Conservation (phyloP, 2,329 filamentous ascomycete species). For the Grosmannia huntii region DNA sequence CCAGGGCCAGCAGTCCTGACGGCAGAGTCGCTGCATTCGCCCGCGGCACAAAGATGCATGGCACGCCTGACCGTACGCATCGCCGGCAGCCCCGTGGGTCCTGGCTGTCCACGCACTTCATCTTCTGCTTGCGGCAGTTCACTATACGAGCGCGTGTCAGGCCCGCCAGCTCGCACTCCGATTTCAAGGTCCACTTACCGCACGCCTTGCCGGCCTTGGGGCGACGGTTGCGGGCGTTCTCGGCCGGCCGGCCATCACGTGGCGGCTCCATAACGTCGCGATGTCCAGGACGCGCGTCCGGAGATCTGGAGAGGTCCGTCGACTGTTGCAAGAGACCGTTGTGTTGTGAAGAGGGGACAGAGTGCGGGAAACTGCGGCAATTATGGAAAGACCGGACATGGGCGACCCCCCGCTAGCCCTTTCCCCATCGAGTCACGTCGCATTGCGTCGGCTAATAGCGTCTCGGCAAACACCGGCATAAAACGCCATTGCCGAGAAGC, state of each 20-base stretch:
- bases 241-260: not conserved
- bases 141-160: not conserved
- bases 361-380: not conserved
- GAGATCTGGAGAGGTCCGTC: not conserved
- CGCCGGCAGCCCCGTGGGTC: conserved; percentile 6
- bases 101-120: conserved; percentile 8
- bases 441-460: not conserved
- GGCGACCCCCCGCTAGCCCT: not conserved
- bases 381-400: not conserved
- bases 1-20: not conserved
- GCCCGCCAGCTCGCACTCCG: not conserved
- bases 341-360: not conserved
- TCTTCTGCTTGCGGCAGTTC: conserved; percentile 11
- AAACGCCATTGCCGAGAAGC: not conserved
- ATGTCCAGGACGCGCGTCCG: not conserved
- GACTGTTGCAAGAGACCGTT: not conserved
- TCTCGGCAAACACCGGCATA: not conserved
- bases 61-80: conserved; percentile 5
- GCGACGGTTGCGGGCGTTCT: not conserved
- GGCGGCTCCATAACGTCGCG: not conserved
- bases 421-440: not conserved
- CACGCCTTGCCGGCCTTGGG: conserved; percentile 9
- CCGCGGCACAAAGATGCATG: conserved; percentile 10
- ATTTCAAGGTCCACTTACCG: not conserved
- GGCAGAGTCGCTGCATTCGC: conserved; percentile 8